Base-by-base conservation (phyloP, 2,329 filamentous ascomycete species). In the Sporothrix euskadiensis region DNA sequence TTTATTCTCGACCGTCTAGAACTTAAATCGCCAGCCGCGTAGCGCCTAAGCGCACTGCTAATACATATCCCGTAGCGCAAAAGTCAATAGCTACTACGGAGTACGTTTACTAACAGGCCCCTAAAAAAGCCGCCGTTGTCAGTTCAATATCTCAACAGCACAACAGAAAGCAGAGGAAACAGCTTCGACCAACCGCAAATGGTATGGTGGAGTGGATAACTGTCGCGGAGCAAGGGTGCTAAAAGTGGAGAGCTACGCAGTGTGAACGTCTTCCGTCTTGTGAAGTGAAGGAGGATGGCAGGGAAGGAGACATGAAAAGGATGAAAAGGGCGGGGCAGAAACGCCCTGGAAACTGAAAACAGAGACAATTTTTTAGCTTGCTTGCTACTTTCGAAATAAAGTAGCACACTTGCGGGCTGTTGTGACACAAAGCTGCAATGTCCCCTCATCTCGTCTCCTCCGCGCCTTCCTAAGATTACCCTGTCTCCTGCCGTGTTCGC, bases 241-340 rank as follows among this genome's bases (percentile, higher is more conserved):
- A 44, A 70, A 70, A 70, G 68, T 70, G 68, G 68, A n/a, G 68
- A 44, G 32, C 22, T 22, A 47, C 68, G 52, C 66, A 69, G 26
- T 26, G 22, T 14, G 41, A 63, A 63, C 57, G 30, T 39, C 57
- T 35, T 49, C 63, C n/a, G 12, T 30, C 22, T 22, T 54, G 26
- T 26, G 26, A 26, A 26, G 47, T 32, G 65, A 69, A 39, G 49
- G 44, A 69, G 32, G n/a, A 32, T 41, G 32, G 57, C 57, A 41
- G 32, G 35, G 52, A 26, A 30, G 26, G 22, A 56, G 22, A 30
- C 19, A 63, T 10, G 5, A 8, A 47, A 5, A 9, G 59, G 59
- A 41, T 10, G 35, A 19, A 47, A 66, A 30, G 61, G 22, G 61
- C 39, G 39, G 61, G 61, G 61, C 61, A 47, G 6, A 44, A 47